A percentile compares a stretch with the other conserved stretches of the same genome.
These are phyloP conservation scores for Paramecium tetraurelia DNA, from an alignment of 73 alveolate genomes.

Conservation along the genomic window DNA sequence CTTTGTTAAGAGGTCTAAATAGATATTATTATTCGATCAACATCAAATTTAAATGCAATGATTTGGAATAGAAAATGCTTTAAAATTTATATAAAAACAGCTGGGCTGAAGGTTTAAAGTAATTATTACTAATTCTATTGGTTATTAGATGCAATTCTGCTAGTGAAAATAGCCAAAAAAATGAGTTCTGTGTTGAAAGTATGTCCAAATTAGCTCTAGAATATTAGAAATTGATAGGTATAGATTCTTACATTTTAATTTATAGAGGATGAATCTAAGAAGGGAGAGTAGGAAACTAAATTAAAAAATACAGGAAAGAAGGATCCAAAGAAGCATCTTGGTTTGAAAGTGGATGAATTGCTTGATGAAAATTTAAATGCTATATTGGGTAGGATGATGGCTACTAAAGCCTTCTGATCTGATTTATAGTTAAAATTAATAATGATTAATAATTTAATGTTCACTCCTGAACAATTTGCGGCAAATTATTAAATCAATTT, in stretches of 20 bases:
- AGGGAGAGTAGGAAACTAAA: constrained; percentile 34
- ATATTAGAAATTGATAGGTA: constrained; percentile 14
- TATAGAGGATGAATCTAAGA: constrained; percentile 49
- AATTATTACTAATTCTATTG: not conserved
- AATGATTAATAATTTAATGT: not conserved
- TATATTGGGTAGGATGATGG: constrained; percentile 40
- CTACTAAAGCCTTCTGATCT: not conserved
- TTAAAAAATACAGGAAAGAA: constrained; percentile 46
- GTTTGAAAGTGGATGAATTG: constrained; percentile 9
- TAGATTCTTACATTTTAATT: not conserved
- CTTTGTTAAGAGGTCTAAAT: constrained; percentile 92
- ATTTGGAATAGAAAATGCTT: constrained; percentile 98
- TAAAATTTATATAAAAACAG: constrained; percentile 94
- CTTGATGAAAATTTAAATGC: constrained; percentile 5
- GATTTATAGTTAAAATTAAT: not conserved
- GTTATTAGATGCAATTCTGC: constrained; percentile 57
- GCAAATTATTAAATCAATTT: not conserved
- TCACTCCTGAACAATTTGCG: constrained; percentile 39
- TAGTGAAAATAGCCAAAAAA: constrained; percentile 66
- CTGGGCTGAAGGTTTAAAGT: constrained; percentile 95
- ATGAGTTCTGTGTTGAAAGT: constrained; percentile 71
- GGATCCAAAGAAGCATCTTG: constrained; percentile 55
- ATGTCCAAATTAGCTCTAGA: constrained; percentile 50
- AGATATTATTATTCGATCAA: constrained; percentile 97
- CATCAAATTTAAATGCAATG: constrained; percentile 97